phyloP scores from a whole-genome alignment of 2,329 filamentous ascomycete species.

The Fusarium decemcellulare region DNA sequence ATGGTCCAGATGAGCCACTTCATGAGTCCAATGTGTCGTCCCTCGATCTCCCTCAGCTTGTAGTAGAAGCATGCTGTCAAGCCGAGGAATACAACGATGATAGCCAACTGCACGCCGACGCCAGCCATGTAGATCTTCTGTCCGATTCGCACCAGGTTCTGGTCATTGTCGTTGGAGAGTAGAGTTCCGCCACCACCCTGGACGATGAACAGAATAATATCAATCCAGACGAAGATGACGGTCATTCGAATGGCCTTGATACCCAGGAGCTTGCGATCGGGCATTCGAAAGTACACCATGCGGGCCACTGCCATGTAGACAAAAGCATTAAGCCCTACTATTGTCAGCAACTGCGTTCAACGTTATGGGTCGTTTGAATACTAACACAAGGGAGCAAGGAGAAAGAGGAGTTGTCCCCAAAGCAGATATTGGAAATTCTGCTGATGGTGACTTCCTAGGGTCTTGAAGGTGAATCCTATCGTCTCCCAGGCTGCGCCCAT shows the following conservation, averaged over 20 bases:
- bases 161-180: constrained; percentile 47
- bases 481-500: constrained; percentile 58
- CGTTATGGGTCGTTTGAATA: not conserved
- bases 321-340: constrained; percentile 59
- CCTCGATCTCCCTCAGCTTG: constrained; percentile 41
- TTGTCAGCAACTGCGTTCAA: constrained; percentile 6
- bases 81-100: constrained; percentile 54
- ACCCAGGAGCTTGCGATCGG: constrained; percentile 54
- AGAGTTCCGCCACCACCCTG: constrained; percentile 58
- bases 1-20: constrained; percentile 52
- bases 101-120: constrained; percentile 54
- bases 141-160: constrained; percentile 50
- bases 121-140: constrained; percentile 57
- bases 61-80: constrained; percentile 55
- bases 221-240: constrained; percentile 62
- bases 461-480: constrained; percentile 54
- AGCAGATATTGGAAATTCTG: constrained; percentile 52
- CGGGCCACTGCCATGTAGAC: constrained; percentile 61
- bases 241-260: constrained; percentile 56
- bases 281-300: constrained; percentile 56
- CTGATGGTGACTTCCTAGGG: constrained; percentile 55
- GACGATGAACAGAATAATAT: constrained; percentile 63
- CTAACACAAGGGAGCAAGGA: constrained; percentile 59
- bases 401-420: constrained; percentile 53
- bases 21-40: constrained; percentile 47